Evolutionary conservation across 164 flowering plant genomes (phyloP).

Genomic region (Umbellularia californica): DNA sequence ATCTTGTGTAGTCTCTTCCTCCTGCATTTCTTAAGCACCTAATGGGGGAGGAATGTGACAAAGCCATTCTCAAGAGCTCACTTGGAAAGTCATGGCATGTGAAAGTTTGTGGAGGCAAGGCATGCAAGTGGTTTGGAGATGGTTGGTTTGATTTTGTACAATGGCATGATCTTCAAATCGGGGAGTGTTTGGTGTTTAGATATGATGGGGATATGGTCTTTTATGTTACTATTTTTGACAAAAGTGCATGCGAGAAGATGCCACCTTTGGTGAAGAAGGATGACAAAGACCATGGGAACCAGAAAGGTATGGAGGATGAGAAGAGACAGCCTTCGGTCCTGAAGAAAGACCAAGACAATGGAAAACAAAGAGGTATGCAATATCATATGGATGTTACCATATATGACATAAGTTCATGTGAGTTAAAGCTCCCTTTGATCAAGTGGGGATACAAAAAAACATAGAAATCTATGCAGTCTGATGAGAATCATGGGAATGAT

Average conservation of each 20-base stretch:
- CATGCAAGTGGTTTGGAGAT: not conserved
- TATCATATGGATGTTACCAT: too few relatives aligned
- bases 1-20: not conserved
- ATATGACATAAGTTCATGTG: too few relatives aligned
- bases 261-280: not conserved
- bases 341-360: too few relatives aligned
- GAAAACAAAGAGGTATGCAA: too few relatives aligned
- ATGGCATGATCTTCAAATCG: not conserved
- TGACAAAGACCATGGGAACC: too few relatives aligned
- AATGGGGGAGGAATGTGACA: not conserved
- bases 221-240: not conserved
- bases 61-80: not conserved
- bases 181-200: not conserved
- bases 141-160: not conserved
- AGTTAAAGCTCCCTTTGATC: too few relatives aligned
- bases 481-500: too few relatives aligned
- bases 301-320: too few relatives aligned
- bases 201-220: not conserved
- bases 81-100: not conserved
- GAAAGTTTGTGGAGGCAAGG: not conserved
- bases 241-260: not conserved
- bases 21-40: not conserved
- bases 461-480: too few relatives aligned
- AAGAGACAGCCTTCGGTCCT: too few relatives aligned
- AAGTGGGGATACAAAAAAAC: too few relatives aligned